Percentiles rank a stretch among this genome's conserved stretches.
These are phyloP conservation scores for Scutellaria baicalensis DNA, from an alignment of 257 asterid species.

Conservation along the genomic window DNA sequence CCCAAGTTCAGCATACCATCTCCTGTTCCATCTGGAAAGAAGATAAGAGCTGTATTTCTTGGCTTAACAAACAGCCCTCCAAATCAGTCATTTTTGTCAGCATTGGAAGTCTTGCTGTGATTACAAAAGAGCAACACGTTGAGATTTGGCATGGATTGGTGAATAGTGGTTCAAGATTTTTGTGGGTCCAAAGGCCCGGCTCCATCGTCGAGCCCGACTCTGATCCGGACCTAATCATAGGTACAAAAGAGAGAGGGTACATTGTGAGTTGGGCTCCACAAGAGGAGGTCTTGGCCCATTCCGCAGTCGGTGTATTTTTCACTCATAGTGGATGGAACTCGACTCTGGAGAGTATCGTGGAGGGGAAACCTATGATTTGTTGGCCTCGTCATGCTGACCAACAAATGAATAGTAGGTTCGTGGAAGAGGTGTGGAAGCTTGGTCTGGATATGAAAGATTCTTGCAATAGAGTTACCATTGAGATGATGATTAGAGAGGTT, in stretches of 20 bases:
- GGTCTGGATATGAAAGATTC: constrained; percentile 60
- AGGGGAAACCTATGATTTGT: constrained; percentile 45
- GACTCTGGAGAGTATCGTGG: constrained; percentile 36
- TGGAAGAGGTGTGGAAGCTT: constrained; percentile 33
- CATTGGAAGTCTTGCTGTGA: constrained; percentile 45
- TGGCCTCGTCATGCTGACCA: constrained; percentile 50
- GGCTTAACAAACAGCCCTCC: constrained; percentile 47
- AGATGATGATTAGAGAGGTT: constrained; percentile 34
- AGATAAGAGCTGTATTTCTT: constrained; percentile 43
- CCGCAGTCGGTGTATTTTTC: constrained; percentile 33
- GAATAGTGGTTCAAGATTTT: constrained; percentile 42
- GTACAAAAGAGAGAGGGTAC: constrained; percentile 39
- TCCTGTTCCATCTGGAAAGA: constrained; percentile 42
- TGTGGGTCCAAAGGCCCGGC: constrained; percentile 57
- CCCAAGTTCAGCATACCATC: background rate
- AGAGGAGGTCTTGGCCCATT: constrained; percentile 34
- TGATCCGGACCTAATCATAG: constrained; percentile 10
- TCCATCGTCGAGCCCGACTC: constrained; percentile 17
- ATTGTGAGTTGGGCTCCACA: constrained; percentile 49
- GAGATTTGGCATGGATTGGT: constrained; percentile 68
- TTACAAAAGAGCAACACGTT: constrained; percentile 29
- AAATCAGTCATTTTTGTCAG: constrained; percentile 53
- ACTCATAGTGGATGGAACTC: constrained; percentile 53
- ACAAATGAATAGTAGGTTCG: constrained; percentile 44
- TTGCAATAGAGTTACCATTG: constrained; percentile 33